Evolutionary conservation across 257 asterid genomes (phyloP).

Genomic region (Lycium barbarum): DNA sequence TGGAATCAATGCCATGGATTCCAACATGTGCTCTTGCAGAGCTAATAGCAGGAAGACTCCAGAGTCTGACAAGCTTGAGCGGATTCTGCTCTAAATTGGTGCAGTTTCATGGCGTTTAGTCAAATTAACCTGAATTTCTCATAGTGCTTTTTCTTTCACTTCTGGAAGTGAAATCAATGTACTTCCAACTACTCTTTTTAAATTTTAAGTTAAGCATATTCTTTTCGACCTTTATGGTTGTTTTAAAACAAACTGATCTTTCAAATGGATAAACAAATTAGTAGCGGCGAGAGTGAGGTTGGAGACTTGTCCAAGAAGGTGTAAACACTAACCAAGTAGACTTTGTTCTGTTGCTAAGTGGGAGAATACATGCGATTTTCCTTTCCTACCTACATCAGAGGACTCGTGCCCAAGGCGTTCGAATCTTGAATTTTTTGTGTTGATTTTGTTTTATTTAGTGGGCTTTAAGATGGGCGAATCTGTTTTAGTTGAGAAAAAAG

Average conservation of each 20-base stretch:
- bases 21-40: not conserved
- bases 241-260: not conserved
- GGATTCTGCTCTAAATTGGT: not conserved
- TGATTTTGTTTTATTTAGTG: too few species aligned
- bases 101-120: not conserved
- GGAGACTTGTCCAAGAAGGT: not conserved
- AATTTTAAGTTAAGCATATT: not conserved
- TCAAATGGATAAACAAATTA: not conserved
- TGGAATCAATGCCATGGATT: not conserved
- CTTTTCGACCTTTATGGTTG: not conserved
- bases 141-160: not conserved
- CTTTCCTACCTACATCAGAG: not conserved
- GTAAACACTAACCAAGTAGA: not conserved
- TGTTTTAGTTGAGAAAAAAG: too few species aligned
- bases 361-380: not conserved
- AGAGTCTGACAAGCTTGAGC: not conserved
- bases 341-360: not conserved
- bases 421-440: too few species aligned
- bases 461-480: too few species aligned
- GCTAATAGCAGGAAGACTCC: not conserved
- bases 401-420: too few species aligned
- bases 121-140: not conserved
- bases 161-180: too few species aligned
- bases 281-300: not conserved
- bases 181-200: not conserved